phyloP scores from a whole-genome alignment of 768 basidiomycete genomes.

The Ephemerocybe angulata region DNA sequence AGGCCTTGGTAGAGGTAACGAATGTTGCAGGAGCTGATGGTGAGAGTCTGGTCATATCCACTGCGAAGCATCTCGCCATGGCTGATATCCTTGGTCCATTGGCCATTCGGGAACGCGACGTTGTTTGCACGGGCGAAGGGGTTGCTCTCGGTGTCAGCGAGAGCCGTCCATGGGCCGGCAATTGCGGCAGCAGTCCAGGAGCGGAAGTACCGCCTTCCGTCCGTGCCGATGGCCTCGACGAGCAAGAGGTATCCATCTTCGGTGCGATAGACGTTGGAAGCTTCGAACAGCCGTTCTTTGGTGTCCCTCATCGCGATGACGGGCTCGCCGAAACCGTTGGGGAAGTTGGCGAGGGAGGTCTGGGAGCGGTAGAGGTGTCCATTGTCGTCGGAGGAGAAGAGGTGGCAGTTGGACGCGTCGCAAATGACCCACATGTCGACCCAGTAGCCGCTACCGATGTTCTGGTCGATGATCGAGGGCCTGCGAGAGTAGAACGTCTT shows the following conservation, averaged over 20 bases:
- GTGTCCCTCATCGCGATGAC: conserved; percentile 17
- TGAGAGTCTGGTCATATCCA: conserved; percentile 14
- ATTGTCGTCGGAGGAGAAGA: conserved; percentile 22
- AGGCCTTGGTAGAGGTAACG: conserved; percentile 17
- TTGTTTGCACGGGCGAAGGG: conserved; percentile 16
- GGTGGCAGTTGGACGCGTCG: conserved; percentile 16
- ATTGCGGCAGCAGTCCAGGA: conserved; percentile 16
- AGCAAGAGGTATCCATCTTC: conserved; percentile 12
- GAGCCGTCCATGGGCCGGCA: conserved; percentile 11
- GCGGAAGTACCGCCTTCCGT: conserved; percentile 14
- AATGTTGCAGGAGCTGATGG: conserved; percentile 16
- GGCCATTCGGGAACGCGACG: conserved; percentile 11
- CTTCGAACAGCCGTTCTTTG: conserved; percentile 16
- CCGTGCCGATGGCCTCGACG: conserved; percentile 18
- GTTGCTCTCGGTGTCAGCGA: conserved; percentile 12
- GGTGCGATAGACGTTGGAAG: conserved; percentile 13
- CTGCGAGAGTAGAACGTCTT: conserved; percentile 14
- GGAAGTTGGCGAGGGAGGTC: conserved; percentile 17
- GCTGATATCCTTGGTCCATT: conserved; percentile 19
- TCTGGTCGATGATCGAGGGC: conserved; percentile 13
- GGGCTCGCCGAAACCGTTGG: conserved; percentile 16
- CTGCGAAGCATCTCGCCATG: conserved; percentile 21
- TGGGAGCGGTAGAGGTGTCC: conserved; percentile 20
- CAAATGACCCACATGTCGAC: conserved; percentile 24
- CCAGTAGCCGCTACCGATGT: conserved; percentile 18